phyloP scores from a whole-genome alignment of 2,329 filamentous ascomycete genomes.

The Annulohypoxylon truncatum region DNA sequence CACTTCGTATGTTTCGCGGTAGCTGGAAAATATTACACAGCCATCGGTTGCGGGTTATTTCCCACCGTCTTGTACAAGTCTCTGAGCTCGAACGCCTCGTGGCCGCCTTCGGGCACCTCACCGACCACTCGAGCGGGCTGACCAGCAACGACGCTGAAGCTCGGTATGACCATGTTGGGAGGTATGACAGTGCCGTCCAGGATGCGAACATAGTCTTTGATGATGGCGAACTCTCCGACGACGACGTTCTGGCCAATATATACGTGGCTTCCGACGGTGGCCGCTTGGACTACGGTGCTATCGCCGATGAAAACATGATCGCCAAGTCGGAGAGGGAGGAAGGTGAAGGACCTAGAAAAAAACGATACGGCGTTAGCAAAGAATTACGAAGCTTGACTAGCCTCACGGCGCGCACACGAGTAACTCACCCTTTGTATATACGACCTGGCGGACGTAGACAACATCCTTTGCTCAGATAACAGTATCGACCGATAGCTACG shows the following conservation, averaged over 20 bases:
- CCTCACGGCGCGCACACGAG: not conserved
- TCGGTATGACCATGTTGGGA: conserved; percentile 89
- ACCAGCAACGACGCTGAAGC: conserved; percentile 91
- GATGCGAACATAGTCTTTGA: conserved; percentile 93
- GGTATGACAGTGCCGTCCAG: conserved; percentile 87
- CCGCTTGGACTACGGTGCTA: conserved; percentile 81
- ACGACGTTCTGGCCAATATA: conserved; percentile 82
- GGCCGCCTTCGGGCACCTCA: conserved; percentile 79
- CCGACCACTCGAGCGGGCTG: conserved; percentile 82
- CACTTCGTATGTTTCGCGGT: not conserved
- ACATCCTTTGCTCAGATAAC: conserved; percentile 82
- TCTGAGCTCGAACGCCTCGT: conserved; percentile 72
- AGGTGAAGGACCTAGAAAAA: conserved; percentile 69
- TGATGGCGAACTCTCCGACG: conserved; percentile 86
- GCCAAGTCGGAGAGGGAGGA: conserved; percentile 91
- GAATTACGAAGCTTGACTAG: not conserved
- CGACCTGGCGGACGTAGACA: conserved; percentile 86
- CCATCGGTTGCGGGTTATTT: conserved; percentile 61
- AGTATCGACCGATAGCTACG: conserved; percentile 91
- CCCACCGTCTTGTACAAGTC: conserved; percentile 74
- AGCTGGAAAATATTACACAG: conserved; percentile 47
- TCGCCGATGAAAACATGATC: conserved; percentile 93
- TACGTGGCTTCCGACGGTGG: conserved; percentile 85
- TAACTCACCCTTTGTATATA: conserved; percentile 75
- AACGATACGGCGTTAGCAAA: conserved; percentile 45